These are phyloP conservation scores for Elsinoe australis DNA, from an alignment of 2,329 filamentous ascomycete genomes.

Conservation along the genomic window DNA sequence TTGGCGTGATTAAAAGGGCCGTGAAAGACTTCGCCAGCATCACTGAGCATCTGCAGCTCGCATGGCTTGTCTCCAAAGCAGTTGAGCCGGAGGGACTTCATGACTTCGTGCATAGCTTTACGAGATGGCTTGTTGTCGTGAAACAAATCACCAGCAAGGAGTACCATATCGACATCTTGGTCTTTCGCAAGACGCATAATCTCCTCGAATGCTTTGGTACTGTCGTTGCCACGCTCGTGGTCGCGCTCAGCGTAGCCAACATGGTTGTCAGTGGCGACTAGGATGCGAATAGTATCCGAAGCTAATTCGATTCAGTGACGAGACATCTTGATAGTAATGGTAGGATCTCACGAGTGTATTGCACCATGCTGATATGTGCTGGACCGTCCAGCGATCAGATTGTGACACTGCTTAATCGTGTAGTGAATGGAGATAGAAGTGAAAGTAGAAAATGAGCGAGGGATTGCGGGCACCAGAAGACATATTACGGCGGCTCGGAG, in stretches of 20 bases:
- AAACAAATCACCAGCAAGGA: conserved; percentile 90
- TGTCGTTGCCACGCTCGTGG: conserved; percentile 89
- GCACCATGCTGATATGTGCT: conserved; percentile 18
- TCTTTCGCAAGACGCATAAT: conserved; percentile 81
- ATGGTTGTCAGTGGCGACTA: conserved; percentile 94
- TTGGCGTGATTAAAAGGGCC: conserved; percentile 90
- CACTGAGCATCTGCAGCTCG: conserved; percentile 87
- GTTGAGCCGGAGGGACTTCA: conserved; percentile 86
- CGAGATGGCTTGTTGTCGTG: conserved; percentile 97
- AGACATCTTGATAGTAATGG: too few species aligned
- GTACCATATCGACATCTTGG: conserved; percentile 93
- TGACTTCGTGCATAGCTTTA: conserved; percentile 94
- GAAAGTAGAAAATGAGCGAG: neutral
- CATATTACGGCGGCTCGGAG: too few species aligned
- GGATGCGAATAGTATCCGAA: conserved; percentile 84
- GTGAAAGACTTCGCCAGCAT: conserved; percentile 84
- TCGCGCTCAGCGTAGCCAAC: conserved; percentile 94
- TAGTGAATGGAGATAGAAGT: neutral
- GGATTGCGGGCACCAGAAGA: too few species aligned
- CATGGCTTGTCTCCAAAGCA: conserved; percentile 94
- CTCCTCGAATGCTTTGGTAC: conserved; percentile 93
- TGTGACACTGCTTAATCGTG: too few species aligned
- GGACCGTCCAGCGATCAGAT: too few species aligned
- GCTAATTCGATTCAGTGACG: conserved; percentile 30
- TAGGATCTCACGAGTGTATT: conserved; percentile 16